Base-by-base conservation (phyloP, 805 yeast genomes). In the Saccharomyces paradoxus region DNA sequence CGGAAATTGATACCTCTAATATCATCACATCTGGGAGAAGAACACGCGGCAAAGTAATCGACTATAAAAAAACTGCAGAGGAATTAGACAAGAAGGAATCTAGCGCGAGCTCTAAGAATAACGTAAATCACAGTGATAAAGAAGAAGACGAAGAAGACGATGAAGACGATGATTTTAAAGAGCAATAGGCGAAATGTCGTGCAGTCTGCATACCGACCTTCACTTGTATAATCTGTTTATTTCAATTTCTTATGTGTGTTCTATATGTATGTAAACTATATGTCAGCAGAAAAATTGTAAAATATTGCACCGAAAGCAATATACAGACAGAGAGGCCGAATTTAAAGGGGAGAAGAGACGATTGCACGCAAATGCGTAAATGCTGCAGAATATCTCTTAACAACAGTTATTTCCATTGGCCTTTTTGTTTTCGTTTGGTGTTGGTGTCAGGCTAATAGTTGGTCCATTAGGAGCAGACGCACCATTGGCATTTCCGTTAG, bases 361-460 rank as follows among this genome's bases (percentile, higher is more conserved):
- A 6, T 17, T 17, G 12, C 41, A n/a, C n/a, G 21, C 28, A 46
- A 21, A 9, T 46, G 49, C 10, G 22, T n/a, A 46, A 46, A 6
- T 3, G 31, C 21, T 22, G 30, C 49, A 46, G 5, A 22, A 22
- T 9, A 37, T 12, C n/a, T 9, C 30, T 64, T 74, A 89, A 75
- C 96, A 89, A 74, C 97, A 89, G 66, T 77, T 76, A 57, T 72
- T 71, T 41, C 72, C 65, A 57, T 69, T 68, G 56, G 69, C 73
- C 64, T 76, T 78, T 68, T 82, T 84, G 68, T 83, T 84, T 64
- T 87, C 91, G 65, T 87, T 89, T 51, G 97, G 97, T 57, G 95
- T 86, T 49, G 96, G 97, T 4, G 97, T 89, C 71, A 92, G 83
- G 58, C 88, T 82, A 69, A 92, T 91, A 24, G 97, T 90, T 62